Evolutionary conservation across 192 early-diverging fungal genomes (phyloP).

Genomic region (Podila horticola): DNA sequence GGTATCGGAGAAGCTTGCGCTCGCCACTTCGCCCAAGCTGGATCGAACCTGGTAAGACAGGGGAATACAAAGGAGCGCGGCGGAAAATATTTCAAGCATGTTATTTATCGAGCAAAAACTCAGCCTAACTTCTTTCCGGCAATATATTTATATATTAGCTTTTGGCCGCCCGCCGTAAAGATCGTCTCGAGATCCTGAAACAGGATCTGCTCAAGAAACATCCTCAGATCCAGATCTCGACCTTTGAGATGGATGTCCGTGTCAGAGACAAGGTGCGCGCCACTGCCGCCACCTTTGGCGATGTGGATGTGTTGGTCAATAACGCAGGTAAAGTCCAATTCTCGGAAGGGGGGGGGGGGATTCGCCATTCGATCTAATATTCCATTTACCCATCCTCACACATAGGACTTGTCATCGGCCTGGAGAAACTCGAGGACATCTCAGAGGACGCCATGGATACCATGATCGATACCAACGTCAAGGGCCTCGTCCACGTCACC

Average conservation of each 20-base stretch:
- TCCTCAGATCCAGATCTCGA: slow-evolving; percentile 65
- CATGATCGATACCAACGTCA: slow-evolving; percentile 93
- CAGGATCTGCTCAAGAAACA: slow-evolving; percentile 55
- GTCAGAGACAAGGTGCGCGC: slow-evolving; percentile 60
- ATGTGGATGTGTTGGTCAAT: slow-evolving; percentile 88
- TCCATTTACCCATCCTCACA: not conserved
- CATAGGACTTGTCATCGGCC: slow-evolving; percentile 74
- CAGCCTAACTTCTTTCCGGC: not conserved
- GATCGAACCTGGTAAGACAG: slow-evolving; percentile 62
- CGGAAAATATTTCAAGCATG: too few species aligned
- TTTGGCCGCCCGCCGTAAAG: slow-evolving; percentile 72
- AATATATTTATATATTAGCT: slow-evolving; percentile 22
- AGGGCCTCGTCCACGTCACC: slow-evolving; percentile 84
- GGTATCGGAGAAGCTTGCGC: slow-evolving; percentile 80
- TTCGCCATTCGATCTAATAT: not conserved
- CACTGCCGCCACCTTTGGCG: slow-evolving; percentile 66
- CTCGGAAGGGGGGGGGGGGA: too few species aligned
- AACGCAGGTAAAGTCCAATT: slow-evolving; percentile 88
- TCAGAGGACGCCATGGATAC: slow-evolving; percentile 72
- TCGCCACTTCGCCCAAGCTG: slow-evolving; percentile 71
- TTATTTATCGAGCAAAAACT: not conserved
- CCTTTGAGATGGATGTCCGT: slow-evolving; percentile 79
- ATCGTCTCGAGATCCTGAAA: slow-evolving; percentile 70
- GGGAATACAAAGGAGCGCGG: not conserved
- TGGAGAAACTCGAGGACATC: slow-evolving; percentile 72